These are phyloP conservation scores for Cercophora scortea DNA, from an alignment of 495 filamentous ascomycete genomes.

Conservation along the genomic window DNA sequence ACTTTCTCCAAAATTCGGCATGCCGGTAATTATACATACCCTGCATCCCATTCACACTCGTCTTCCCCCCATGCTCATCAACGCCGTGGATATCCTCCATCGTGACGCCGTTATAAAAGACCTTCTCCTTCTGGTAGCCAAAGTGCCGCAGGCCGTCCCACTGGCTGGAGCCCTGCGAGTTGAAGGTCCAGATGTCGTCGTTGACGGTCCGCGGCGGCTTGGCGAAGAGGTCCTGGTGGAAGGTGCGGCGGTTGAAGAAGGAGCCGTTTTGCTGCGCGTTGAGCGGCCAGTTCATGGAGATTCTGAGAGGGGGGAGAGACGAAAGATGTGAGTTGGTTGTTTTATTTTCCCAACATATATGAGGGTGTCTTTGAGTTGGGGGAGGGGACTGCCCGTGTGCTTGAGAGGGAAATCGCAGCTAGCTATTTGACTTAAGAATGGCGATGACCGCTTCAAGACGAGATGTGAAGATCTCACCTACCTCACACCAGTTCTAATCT, in stretches of 20 bases:
- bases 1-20: too few species aligned
- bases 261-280: constrained; percentile 24
- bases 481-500: constrained; percentile 44
- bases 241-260: constrained; percentile 32
- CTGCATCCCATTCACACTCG: constrained; percentile 41
- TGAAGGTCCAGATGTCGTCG: constrained; percentile 54
- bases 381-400: too few species aligned
- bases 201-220: constrained; percentile 38
- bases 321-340: background rate
- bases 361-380: background rate
- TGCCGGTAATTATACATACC: constrained; percentile 31
- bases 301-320: constrained; percentile 8
- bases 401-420: background rate
- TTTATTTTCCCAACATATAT: background rate
- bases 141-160: constrained; percentile 41
- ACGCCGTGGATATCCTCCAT: constrained; percentile 45
- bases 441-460: background rate
- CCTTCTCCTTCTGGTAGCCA: constrained; percentile 43
- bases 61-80: constrained; percentile 20
- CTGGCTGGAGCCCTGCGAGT: constrained; percentile 45
- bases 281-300: constrained; percentile 41
- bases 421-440: background rate
- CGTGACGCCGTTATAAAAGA: constrained; percentile 56
- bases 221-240: constrained; percentile 32
- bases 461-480: constrained; percentile 2